Evolutionary conservation across 352 stramenopile genomes (phyloP).

Genomic region (Pilasporangium apinafurcum): DNA sequence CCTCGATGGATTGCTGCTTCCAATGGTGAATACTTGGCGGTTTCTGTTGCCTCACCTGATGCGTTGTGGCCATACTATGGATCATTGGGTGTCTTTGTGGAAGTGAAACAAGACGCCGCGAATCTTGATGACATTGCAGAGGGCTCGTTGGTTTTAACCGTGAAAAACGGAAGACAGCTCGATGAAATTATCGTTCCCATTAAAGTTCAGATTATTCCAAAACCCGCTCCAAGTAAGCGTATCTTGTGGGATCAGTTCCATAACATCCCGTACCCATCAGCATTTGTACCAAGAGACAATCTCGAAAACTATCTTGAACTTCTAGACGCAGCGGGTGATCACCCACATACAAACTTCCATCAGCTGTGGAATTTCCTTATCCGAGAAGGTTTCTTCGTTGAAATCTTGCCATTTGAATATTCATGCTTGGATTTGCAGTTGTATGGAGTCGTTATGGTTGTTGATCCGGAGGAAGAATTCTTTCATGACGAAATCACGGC

Average conservation of each 20-base stretch:
- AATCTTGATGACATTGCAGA: slow-evolving; percentile 28
- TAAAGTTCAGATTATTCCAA: slow-evolving; percentile 38
- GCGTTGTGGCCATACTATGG: slow-evolving; percentile 63
- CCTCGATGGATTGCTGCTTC: slow-evolving; percentile 42
- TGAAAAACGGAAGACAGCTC: slow-evolving; percentile 33
- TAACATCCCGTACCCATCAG: slow-evolving; percentile 82
- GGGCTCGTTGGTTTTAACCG: slow-evolving; percentile 29
- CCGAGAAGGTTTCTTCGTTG: slow-evolving; percentile 60
- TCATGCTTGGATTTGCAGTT: slow-evolving; percentile 57
- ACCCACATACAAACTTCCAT: slow-evolving; percentile 84
- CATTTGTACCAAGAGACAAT: slow-evolving; percentile 74
- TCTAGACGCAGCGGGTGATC: slow-evolving; percentile 74
- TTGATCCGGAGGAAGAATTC: slow-evolving; percentile 81
- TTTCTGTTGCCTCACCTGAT: slow-evolving; percentile 44
- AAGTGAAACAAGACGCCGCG: slow-evolving; percentile 41
- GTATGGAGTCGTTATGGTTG: slow-evolving; percentile 75
- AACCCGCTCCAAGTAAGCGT: slow-evolving; percentile 29
- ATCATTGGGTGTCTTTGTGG: slow-evolving; percentile 62
- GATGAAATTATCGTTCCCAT: slow-evolving; percentile 41
- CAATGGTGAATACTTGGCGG: slow-evolving; percentile 39
- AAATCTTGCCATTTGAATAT: slow-evolving; percentile 77
- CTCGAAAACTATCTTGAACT: slow-evolving; percentile 56
- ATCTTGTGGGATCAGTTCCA: slow-evolving; percentile 88
- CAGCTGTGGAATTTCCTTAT: slow-evolving; percentile 73
- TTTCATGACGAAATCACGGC: slow-evolving; percentile 56